These are phyloP conservation scores for Lophiostoma macrostomum DNA, from an alignment of 495 filamentous ascomycete species.

Conservation along the genomic window DNA sequence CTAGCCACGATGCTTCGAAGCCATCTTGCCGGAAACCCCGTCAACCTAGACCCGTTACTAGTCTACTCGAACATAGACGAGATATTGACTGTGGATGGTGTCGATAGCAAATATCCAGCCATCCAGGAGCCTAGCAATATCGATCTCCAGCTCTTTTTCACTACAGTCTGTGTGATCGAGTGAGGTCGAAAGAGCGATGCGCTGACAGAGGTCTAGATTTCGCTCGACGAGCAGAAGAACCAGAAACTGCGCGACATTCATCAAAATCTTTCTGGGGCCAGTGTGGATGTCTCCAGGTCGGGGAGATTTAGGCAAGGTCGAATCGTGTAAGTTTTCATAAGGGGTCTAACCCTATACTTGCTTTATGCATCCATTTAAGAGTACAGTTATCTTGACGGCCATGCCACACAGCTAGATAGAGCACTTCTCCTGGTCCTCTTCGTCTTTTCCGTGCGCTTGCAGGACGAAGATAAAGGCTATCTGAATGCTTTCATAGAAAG, in stretches of 20 bases:
- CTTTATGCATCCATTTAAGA: too few relatives aligned
- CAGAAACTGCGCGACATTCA: too few relatives aligned
- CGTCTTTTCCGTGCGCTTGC: not conserved
- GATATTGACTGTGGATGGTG: not conserved
- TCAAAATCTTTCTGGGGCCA: too few relatives aligned
- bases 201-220: too few relatives aligned
- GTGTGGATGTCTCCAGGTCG: not conserved
- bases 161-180: too few relatives aligned
- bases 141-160: not conserved
- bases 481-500: not conserved
- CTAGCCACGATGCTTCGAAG: not conserved
- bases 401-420: too few relatives aligned
- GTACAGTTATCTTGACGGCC: too few relatives aligned
- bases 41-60: not conserved
- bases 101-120: not conserved
- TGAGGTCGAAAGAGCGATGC: too few relatives aligned
- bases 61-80: not conserved
- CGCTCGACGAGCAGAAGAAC: too few relatives aligned
- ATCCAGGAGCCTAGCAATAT: not conserved
- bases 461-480: not conserved
- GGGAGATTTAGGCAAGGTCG: not conserved
- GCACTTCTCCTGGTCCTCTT: not conserved
- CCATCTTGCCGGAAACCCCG: not conserved
- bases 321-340: not conserved
- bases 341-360: too few relatives aligned